Evolutionary conservation across 2,329 filamentous ascomycete genomes (phyloP), one percentile per base, ranked within the genome.

Genomic region (Trichoderma endophyticum): DNA sequence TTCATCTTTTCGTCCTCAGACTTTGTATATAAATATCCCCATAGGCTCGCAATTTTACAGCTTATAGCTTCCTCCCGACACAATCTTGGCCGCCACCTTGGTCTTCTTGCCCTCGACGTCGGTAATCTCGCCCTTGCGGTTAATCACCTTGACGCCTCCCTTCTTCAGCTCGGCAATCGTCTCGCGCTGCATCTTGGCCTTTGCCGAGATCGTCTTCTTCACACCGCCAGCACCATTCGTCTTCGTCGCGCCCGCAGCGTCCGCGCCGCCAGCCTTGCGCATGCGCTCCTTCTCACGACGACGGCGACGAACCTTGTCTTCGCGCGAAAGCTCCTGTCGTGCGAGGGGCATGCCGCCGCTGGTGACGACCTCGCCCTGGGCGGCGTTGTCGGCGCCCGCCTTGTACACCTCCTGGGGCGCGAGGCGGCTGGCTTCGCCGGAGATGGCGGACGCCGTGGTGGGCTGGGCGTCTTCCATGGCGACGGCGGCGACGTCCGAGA

Each of bases 381-480:
- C 87, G 60, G 84, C 84, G 15, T 83, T 90, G 73, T 91, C 90
- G 21, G 91, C 89, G 72, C 92, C 91, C n/a, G 93, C 90, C 77
- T 90, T 90, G 85, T 98, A 99, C 30, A 99, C 87, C 82, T 99
- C 96, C 79, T 98, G 96, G 3, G 96, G 96, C 60, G 96, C 96
- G 73, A 99, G 88, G 85, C 92, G 92, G 78, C 91, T 93, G 75
- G 89, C 85, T 60, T 87, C 88, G 69, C 89, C 89, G 15, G 86
- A 86, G 72, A 94, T 89, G 56, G 92, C 93, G 78, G 91, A 90
- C 57, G 93, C 92, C 0, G 92, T 93, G 18, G 92, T 91, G 8
- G 96, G 95, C 77, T 97, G 92, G 1, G 94, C 95, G 79, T 99
- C 96, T 84, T 99, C 96, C 92, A 98, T 97, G 75, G 89, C 88